Evolutionary conservation across 2,329 filamentous ascomycete genomes (phyloP).

Genomic region (Alternaria longipes): DNA sequence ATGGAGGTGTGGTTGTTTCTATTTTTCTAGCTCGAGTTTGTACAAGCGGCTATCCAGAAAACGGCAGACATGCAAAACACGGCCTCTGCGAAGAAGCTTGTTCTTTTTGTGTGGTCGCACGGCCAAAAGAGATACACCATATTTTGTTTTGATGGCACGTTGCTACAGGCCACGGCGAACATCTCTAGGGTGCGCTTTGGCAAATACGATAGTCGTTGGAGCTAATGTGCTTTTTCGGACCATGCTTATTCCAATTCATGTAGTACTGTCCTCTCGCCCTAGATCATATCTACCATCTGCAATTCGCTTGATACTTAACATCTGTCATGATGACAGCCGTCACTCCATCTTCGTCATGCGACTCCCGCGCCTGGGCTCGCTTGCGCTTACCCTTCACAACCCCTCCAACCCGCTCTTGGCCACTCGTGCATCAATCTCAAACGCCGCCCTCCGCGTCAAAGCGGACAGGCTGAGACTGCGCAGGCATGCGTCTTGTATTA

Average conservation of each 20-base stretch:
- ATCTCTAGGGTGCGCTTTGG: neutral
- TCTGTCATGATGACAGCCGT: conserved; percentile 26
- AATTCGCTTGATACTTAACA: conserved; percentile 2
- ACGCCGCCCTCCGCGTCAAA: conserved; percentile 15
- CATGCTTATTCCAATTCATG: neutral
- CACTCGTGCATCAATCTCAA: conserved; percentile 22
- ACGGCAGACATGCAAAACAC: neutral
- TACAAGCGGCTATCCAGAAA: conserved; percentile 4
- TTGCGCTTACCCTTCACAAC: conserved; percentile 3
- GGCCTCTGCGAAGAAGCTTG: neutral
- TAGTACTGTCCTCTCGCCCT: neutral
- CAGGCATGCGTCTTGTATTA: conserved; percentile 11
- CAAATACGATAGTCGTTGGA: neutral
- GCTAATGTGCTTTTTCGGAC: neutral
- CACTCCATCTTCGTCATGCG: conserved; percentile 13
- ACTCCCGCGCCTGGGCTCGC: neutral
- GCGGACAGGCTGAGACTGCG: conserved; percentile 11
- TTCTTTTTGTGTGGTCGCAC: neutral
- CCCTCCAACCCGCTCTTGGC: conserved; percentile 6
- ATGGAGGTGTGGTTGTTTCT: conserved; percentile 12
- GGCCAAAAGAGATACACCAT: neutral
- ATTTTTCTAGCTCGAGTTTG: conserved; percentile 7
- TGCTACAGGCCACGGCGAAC: neutral
- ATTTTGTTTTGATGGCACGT: neutral
- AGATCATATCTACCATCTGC: neutral